Evolutionary conservation across 2,329 filamentous ascomycete genomes (phyloP).

Genomic region (Bipolaris oryzae): DNA sequence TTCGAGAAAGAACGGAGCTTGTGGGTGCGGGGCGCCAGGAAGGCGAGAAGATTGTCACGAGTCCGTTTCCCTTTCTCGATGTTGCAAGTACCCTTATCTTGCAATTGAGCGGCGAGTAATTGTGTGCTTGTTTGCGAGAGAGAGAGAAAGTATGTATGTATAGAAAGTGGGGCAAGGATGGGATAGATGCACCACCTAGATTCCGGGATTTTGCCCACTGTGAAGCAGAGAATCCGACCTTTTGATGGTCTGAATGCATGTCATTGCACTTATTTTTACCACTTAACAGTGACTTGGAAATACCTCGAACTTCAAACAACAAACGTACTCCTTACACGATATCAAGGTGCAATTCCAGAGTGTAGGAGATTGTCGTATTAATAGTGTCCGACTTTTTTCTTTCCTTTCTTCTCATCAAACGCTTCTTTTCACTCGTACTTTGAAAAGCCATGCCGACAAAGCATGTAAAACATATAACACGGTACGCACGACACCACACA

Average conservation of each 20-base stretch:
- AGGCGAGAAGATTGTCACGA: conserved; percentile 94
- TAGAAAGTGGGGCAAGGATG: neutral
- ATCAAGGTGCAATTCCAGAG: too few relatives aligned
- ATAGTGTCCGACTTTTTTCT: neutral
- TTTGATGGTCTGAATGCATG: too few relatives aligned
- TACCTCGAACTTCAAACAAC: too few relatives aligned
- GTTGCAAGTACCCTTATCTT: conserved; percentile 91
- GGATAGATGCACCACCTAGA: neutral
- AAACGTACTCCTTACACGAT: too few relatives aligned
- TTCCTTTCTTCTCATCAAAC: neutral
- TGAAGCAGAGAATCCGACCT: too few relatives aligned
- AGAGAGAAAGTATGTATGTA: neutral
- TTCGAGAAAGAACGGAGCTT: conserved; percentile 49
- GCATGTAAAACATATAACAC: neutral
- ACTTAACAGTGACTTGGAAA: too few relatives aligned
- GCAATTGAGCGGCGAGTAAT: conserved; percentile 64
- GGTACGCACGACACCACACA: neutral
- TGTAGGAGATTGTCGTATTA: too few relatives aligned
- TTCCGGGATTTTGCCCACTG: too few relatives aligned
- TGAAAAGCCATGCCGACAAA: neutral
- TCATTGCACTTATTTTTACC: too few relatives aligned
- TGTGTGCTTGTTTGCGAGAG: neutral
- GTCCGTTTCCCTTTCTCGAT: conserved; percentile 94
- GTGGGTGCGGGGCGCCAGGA: conserved; percentile 57
- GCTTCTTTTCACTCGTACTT: neutral